These are phyloP conservation scores for Ilex paraguariensis DNA, from an alignment of 305 asterid species.

Conservation along the genomic window DNA sequence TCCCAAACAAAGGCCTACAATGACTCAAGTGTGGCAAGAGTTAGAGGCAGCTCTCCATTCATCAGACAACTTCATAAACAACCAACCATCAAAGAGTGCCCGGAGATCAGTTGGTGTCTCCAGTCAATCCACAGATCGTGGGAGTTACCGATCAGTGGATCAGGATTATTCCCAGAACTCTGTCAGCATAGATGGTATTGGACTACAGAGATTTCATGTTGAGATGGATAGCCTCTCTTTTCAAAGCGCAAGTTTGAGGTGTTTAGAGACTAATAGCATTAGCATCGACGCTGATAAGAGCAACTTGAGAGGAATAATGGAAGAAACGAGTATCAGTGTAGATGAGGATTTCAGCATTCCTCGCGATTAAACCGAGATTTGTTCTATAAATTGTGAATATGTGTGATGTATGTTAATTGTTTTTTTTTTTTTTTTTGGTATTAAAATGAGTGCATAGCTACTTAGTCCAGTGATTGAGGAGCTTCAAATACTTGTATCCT, in stretches of 20 bases:
- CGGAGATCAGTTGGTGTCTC: slow-evolving; percentile 2
- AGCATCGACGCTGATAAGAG: slow-evolving; percentile 32
- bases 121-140: slow-evolving; percentile 9
- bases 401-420: too few species aligned
- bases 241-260: slow-evolving; percentile 54
- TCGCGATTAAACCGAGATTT: not conserved
- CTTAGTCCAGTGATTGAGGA: not conserved
- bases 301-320: slow-evolving; percentile 13
- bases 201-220: slow-evolving; percentile 55
- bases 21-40: slow-evolving; percentile 58
- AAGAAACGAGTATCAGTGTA: slow-evolving; percentile 9
- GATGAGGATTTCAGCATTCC: slow-evolving; percentile 4
- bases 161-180: slow-evolving; percentile 31
- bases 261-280: slow-evolving; percentile 40
- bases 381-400: too few species aligned
- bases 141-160: not conserved
- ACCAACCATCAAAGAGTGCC: slow-evolving; percentile 6
- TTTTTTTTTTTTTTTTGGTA: not conserved
- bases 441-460: not conserved
- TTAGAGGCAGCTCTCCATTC: slow-evolving; percentile 39
- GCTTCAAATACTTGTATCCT: not conserved
- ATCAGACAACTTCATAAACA: slow-evolving; percentile 9
- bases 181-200: slow-evolving; percentile 49
- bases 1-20: slow-evolving; percentile 72
- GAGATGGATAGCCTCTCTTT: slow-evolving; percentile 50